These are phyloP conservation scores for Epichloe bromicola DNA, from an alignment of 2,329 filamentous ascomycete species.

Conservation along the genomic window DNA sequence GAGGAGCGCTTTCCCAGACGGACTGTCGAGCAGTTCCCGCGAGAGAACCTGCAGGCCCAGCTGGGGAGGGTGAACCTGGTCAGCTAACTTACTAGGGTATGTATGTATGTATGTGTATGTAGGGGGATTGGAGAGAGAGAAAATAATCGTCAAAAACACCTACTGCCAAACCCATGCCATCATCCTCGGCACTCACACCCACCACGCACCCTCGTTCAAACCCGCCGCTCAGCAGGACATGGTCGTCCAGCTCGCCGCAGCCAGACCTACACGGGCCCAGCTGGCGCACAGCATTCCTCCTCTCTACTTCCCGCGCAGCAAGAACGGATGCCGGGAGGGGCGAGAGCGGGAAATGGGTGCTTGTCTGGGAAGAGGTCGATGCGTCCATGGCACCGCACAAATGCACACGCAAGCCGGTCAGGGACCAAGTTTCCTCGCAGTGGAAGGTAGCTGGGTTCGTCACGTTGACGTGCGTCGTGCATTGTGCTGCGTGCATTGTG, in stretches of 20 bases:
- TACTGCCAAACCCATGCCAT: slow-evolving; percentile 34
- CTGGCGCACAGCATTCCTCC: slow-evolving; percentile 18
- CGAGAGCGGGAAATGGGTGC: slow-evolving; percentile 29
- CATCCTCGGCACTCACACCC: slow-evolving; percentile 40
- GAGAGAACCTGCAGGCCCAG: slow-evolving; percentile 37
- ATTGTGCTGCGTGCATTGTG: too few relatives aligned
- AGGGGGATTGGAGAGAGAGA: too few relatives aligned
- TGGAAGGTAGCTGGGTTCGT: too few relatives aligned
- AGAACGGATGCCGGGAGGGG: slow-evolving; percentile 33
- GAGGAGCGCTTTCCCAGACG: slow-evolving; percentile 24
- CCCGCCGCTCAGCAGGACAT: slow-evolving; percentile 34
- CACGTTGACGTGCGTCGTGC: too few relatives aligned
- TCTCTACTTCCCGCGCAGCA: slow-evolving; percentile 23
- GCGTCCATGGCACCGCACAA: neutral
- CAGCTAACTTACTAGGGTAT: too few relatives aligned
- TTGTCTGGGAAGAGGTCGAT: slow-evolving; percentile 24
- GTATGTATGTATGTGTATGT: too few relatives aligned
- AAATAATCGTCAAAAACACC: slow-evolving; percentile 10
- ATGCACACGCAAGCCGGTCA: neutral
- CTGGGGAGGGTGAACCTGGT: slow-evolving; percentile 11
- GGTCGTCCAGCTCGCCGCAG: slow-evolving; percentile 34
- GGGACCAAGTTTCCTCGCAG: too few relatives aligned
- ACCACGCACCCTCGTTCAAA: slow-evolving; percentile 38
- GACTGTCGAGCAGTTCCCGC: slow-evolving; percentile 20
- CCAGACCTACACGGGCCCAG: slow-evolving; percentile 27